These are phyloP conservation scores for Zoysia pacifica DNA, from an alignment of 176 grass and related monocot species.

Conservation along the genomic window DNA sequence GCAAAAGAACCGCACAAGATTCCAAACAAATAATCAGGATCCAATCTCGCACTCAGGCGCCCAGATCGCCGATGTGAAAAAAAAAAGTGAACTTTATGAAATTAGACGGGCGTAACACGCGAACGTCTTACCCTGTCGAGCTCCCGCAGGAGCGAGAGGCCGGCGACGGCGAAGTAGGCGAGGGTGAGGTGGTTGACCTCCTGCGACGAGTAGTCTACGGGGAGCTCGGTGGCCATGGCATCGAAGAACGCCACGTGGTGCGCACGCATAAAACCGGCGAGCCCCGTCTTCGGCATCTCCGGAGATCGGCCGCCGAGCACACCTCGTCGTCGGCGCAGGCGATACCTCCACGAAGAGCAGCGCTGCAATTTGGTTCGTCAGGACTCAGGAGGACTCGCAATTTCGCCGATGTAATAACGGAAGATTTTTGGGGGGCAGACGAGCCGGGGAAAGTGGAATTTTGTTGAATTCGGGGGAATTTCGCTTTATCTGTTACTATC, in stretches of 20 bases:
- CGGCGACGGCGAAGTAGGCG: slow-evolving; percentile 78
- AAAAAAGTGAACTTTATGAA: background rate
- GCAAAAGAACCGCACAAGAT: background rate
- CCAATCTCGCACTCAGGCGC: slow-evolving; percentile 4
- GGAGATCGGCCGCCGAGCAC: background rate
- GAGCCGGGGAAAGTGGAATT: background rate
- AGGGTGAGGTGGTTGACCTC: slow-evolving; percentile 91
- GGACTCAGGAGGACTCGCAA: no score
- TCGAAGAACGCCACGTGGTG: slow-evolving; percentile 55
- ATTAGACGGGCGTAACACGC: background rate
- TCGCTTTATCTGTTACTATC: no score
- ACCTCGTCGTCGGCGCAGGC: background rate
- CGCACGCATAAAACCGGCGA: slow-evolving; percentile 31
- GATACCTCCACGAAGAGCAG: background rate
- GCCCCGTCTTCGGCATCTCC: slow-evolving; percentile 14
- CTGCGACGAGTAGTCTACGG: slow-evolving; percentile 56
- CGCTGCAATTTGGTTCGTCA: background rate
- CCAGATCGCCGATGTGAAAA: background rate
- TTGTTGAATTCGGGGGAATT: background rate
- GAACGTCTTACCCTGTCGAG: slow-evolving; percentile 52
- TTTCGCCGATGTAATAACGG: background rate
- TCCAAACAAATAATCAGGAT: slow-evolving; percentile 8
- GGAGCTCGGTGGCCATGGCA: slow-evolving; percentile 48
- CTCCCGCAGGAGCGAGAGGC: slow-evolving; percentile 65
- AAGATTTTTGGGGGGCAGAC: no score